Evolutionary conservation across 2,329 filamentous ascomycete species (phyloP), one percentile per base, ranked within the genome.

Genomic region (Drechslerella dactyloides): DNA sequence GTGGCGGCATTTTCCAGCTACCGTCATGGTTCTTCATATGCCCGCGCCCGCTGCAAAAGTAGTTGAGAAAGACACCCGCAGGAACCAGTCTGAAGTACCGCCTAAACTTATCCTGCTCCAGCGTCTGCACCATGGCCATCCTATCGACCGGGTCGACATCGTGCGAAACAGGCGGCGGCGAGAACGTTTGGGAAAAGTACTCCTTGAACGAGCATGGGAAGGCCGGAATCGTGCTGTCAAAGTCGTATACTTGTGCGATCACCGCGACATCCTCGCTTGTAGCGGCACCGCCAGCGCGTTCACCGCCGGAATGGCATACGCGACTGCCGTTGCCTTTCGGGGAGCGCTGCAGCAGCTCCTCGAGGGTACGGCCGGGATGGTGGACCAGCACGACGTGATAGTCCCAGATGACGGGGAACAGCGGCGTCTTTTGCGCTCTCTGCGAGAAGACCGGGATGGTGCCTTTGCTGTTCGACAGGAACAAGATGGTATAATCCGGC

Each of bases 311-410:
- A 53, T 23, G 19, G 24, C 4, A 17, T 5, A 17, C n/a, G 37
- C 35, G 7, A 17, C 23, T 1, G 11, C 19, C 33, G 8, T 44
- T n/a, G 0, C 17, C 11, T 5, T 0, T 23, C 15, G 33, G 1
- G 19, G 58, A 48, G 0, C 33, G 37, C 17, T 40, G 37, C 37
- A 72, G 21, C 19, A 72, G 51, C 10, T 72, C 68, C 23, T 65
- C 60, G 2, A 72, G 42, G 5, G 60, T 52, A 24, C 56, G 30
- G 44, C 51, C 27, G 11, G 66, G 69, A 48, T 74, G 73, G 40
- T 75, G 58, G 35, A 75, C 64, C 10, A 75, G 59, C 19, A 76
- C 70, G 23, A 76, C 75, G 21, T 76, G 75, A 30, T 76, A 76
- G 50, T 76, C 75, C 75, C 74, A 59, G n/a, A 56, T 5, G 5